phyloP scores from a whole-genome alignment of 306 rosid genomes.

The Castanospermum australe region DNA sequence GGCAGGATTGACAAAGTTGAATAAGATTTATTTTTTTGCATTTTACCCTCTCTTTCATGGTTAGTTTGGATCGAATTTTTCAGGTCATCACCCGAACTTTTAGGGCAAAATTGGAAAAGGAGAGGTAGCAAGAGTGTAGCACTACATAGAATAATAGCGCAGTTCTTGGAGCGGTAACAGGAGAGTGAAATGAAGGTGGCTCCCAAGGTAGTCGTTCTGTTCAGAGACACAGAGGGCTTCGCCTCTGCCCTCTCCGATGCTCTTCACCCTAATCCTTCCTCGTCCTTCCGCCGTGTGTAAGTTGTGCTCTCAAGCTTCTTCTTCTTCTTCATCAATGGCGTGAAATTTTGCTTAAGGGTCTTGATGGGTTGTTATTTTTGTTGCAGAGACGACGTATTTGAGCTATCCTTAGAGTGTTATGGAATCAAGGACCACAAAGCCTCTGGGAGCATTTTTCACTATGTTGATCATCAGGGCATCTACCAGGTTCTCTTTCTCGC shows the following conservation, averaged over 20 bases:
- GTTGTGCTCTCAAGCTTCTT: not conserved
- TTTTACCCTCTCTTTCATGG: too few species aligned
- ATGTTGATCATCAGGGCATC: slow-evolving; percentile 49
- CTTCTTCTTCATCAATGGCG: not conserved
- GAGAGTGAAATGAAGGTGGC: slow-evolving; percentile 53
- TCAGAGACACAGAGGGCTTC: slow-evolving; percentile 67
- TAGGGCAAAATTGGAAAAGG: too few species aligned
- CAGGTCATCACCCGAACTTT: too few species aligned
- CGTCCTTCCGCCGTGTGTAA: slow-evolving; percentile 45
- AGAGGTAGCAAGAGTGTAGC: too few species aligned
- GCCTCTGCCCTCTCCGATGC: slow-evolving; percentile 56
- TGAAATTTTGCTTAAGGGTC: not conserved
- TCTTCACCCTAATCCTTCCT: slow-evolving; percentile 45
- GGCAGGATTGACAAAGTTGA: too few species aligned
- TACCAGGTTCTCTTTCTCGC: slow-evolving; percentile 42
- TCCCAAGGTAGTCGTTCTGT: slow-evolving; percentile 46
- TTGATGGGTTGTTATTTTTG: not conserved
- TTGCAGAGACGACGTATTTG: slow-evolving; percentile 61
- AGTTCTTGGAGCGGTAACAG: too few species aligned
- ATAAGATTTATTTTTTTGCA: too few species aligned
- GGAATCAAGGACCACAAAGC: slow-evolving; percentile 63
- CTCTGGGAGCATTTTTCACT: slow-evolving; percentile 60
- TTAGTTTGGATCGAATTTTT: too few species aligned
- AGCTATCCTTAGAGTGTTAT: slow-evolving; percentile 63
- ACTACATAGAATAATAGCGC: too few species aligned